phyloP scores from a whole-genome alignment of 768 basidiomycete genomes.

The Leccinum ochraceum region DNA sequence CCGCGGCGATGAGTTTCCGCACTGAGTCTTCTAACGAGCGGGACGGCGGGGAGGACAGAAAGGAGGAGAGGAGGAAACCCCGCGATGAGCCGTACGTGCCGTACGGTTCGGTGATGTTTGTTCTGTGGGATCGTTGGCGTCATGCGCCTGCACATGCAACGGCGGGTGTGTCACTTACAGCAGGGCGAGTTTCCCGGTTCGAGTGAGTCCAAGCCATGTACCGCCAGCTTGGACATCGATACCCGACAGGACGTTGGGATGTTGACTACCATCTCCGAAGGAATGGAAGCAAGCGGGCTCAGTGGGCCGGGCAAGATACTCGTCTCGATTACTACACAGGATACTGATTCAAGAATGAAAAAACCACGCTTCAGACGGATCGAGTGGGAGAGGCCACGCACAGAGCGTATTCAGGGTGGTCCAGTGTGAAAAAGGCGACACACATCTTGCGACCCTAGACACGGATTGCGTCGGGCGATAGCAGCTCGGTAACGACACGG shows the following conservation, averaged over 20 bases:
- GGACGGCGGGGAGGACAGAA: constrained; percentile 56
- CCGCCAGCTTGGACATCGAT: constrained; percentile 73
- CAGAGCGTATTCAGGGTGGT: constrained; percentile 79
- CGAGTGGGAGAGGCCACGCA: constrained; percentile 34
- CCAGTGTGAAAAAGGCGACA: constrained; percentile 74
- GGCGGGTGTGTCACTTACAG: constrained; percentile 49
- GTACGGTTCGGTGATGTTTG: constrained; percentile 79
- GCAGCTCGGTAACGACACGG: neutral
- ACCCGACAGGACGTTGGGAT: constrained; percentile 63
- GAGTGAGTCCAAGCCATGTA: constrained; percentile 78
- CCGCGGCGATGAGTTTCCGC: constrained; percentile 45
- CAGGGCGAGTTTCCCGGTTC: constrained; percentile 65
- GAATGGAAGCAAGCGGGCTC: constrained; percentile 65
- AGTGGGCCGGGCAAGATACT: constrained; percentile 68
- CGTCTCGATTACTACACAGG: constrained; percentile 77
- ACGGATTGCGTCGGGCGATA: neutral
- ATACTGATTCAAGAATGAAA: constrained; percentile 45
- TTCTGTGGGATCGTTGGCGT: constrained; percentile 44
- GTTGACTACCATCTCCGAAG: constrained; percentile 42
- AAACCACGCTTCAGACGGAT: neutral
- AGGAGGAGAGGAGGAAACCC: constrained; percentile 66
- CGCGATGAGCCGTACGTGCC: constrained; percentile 56
- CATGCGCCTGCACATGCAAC: neutral
- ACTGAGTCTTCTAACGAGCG: constrained; percentile 51
- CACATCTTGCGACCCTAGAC: constrained; percentile 53